phyloP scores from a whole-genome alignment of 345 rosid genomes.

The Excoecaria cochinchinensis region DNA sequence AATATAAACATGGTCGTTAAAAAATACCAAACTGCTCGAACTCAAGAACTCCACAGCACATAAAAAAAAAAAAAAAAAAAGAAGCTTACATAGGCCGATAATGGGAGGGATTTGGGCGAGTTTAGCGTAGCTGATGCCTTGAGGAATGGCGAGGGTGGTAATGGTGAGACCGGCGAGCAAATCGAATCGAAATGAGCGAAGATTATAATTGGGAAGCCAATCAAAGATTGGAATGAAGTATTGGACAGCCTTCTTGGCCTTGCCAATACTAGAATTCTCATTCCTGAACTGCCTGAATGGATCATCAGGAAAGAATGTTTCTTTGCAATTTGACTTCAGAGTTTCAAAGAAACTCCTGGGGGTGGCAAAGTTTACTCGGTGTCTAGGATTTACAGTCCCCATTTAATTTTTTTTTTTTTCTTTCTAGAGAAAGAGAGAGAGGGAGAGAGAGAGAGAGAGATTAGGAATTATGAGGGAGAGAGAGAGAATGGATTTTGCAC shows the following conservation, averaged over 20 bases:
- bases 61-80: neutral
- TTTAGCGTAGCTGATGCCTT: constrained; percentile 94
- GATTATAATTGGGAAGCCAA: constrained; percentile 71
- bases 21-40: too few relatives aligned
- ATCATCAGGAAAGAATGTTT: constrained; percentile 81
- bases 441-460: neutral
- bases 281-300: constrained; percentile 55
- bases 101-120: constrained; percentile 78
- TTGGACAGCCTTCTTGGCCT: constrained; percentile 37
- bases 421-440: too few relatives aligned
- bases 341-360: constrained; percentile 49
- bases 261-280: constrained; percentile 12
- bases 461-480: neutral
- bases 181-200: constrained; percentile 49
- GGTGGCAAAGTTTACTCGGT: constrained; percentile 45
- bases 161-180: constrained; percentile 91
- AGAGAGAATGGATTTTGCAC: neutral
- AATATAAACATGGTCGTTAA: too few relatives aligned
- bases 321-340: constrained; percentile 57
- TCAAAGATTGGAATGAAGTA: constrained; percentile 74
- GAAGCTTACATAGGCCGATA: constrained; percentile 69
- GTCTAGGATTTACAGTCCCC: constrained; percentile 21
- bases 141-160: constrained; percentile 87
- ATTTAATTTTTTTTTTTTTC: neutral
- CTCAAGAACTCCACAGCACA: neutral